Evolutionary conservation across 2,329 filamentous ascomycete species (phyloP).

Genomic region (Sphaerostilbella broomeana): DNA sequence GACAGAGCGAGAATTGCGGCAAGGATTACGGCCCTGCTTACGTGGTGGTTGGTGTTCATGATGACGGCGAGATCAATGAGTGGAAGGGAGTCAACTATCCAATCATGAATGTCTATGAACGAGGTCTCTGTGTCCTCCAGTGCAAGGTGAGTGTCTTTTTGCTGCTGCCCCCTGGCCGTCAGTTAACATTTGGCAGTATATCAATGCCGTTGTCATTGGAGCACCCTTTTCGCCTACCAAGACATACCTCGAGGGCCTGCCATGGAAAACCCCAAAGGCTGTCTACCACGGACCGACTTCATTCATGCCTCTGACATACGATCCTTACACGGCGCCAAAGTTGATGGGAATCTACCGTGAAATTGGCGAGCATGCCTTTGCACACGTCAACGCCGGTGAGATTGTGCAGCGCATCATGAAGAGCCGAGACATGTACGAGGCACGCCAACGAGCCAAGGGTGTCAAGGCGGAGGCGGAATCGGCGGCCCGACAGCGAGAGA

Average conservation of each 20-base stretch:
- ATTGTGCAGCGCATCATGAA: constrained; percentile 89
- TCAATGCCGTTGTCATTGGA: constrained; percentile 81
- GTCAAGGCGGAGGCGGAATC: constrained; percentile 75
- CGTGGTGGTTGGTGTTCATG: constrained; percentile 88
- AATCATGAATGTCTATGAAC: constrained; percentile 99
- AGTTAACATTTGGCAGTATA: constrained; percentile 51
- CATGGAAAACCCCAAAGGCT: constrained; percentile 65
- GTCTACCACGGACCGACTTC: constrained; percentile 96
- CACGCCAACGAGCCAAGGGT: constrained; percentile 81
- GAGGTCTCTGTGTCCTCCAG: constrained; percentile 89
- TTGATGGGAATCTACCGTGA: constrained; percentile 77
- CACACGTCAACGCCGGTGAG: constrained; percentile 82
- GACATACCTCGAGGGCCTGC: constrained; percentile 67
- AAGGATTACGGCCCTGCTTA: constrained; percentile 76
- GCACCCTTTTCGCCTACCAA: constrained; percentile 83
- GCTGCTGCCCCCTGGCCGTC: not conserved
- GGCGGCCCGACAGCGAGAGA: constrained; percentile 54
- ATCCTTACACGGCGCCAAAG: constrained; percentile 76
- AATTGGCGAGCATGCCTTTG: constrained; percentile 69
- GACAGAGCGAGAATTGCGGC: constrained; percentile 50
- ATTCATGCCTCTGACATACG: constrained; percentile 75
- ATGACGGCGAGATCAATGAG: constrained; percentile 89
- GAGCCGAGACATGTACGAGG: constrained; percentile 82
- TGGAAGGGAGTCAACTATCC: constrained; percentile 98
- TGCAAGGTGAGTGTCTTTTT: constrained; percentile 62